phyloP scores from a whole-genome alignment of 495 filamentous ascomycete genomes.

The Podospora pseudoanserina region DNA sequence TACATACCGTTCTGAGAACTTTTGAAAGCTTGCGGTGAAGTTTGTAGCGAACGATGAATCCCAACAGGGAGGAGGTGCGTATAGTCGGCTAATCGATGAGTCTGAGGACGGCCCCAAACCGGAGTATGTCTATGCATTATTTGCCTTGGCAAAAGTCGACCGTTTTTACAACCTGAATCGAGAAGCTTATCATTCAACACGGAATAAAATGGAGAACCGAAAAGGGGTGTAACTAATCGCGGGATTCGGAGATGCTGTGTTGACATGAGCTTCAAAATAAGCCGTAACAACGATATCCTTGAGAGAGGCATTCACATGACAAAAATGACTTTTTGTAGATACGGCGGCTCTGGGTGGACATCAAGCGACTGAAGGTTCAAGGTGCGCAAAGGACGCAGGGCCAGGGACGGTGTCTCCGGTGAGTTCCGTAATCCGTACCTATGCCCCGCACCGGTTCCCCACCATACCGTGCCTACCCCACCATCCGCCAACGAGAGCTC shows the following conservation, averaged over 20 bases:
- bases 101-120: not conserved
- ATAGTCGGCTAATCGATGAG: not conserved
- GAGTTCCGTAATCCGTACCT: not conserved
- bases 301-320: not conserved
- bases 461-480: not conserved
- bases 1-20: not conserved
- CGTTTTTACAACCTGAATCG: not conserved
- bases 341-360: not conserved
- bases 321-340: not conserved
- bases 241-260: no score
- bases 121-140: not conserved
- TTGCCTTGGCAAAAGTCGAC: not conserved
- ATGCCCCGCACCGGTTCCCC: not conserved
- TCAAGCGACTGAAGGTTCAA: not conserved
- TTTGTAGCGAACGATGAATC: not conserved
- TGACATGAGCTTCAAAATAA: not conserved
- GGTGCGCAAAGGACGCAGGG: not conserved
- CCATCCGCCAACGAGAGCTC: not conserved
- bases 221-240: no score
- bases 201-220: not conserved
- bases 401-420: not conserved
- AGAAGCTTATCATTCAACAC: no score
- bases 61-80: not conserved
- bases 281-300: not conserved
- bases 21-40: not conserved